Percentiles rank a stretch among this genome's conserved stretches.
These are phyloP conservation scores for Cutaneotrichosporon cutaneum DNA, from an alignment of 1,284 basidiomycete genomes.

Conservation along the genomic window DNA sequence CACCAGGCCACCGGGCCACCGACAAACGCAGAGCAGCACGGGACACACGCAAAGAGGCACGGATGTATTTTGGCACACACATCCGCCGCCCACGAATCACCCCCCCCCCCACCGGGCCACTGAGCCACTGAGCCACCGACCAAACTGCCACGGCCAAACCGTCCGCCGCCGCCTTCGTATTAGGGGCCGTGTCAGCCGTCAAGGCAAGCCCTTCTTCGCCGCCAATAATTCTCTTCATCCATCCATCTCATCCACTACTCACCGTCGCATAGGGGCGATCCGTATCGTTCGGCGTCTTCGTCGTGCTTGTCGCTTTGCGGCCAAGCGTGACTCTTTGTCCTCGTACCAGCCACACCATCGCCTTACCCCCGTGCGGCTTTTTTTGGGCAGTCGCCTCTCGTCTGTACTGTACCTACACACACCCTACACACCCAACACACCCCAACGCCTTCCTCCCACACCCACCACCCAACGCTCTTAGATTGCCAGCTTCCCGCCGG, in stretches of 20 bases:
- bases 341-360: neutral
- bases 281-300: slow-evolving; percentile 8
- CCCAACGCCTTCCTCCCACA: neutral
- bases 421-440: no score
- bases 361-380: neutral
- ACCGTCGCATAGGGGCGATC: neutral
- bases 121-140: no score
- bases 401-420: no score
- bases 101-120: no score
- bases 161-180: neutral
- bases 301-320: slow-evolving; percentile 9
- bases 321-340: slow-evolving; percentile 6
- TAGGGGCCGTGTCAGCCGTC: neutral
- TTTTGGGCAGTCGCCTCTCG: slow-evolving; percentile 3
- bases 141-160: neutral
- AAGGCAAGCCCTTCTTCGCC: neutral
- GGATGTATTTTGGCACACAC: neutral
- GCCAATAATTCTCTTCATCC: neutral
- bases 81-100: no score
- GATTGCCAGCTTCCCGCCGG: neutral
- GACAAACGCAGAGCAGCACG: neutral
- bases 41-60: neutral
- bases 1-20: no score
- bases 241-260: neutral
- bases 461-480: neutral